phyloP scores from a whole-genome alignment of 768 basidiomycete genomes.

The Suillus clintonianus region DNA sequence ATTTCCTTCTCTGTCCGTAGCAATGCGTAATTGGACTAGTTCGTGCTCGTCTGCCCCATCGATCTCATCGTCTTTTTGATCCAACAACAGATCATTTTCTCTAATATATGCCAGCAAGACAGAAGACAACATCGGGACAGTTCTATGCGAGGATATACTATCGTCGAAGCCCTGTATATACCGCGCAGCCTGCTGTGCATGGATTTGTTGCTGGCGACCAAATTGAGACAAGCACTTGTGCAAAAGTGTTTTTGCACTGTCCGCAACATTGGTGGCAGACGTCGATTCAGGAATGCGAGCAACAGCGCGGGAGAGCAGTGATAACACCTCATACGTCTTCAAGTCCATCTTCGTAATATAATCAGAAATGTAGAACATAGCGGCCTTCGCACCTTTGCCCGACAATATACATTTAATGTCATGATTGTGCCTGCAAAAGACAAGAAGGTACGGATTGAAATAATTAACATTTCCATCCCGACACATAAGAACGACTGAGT shows the following conservation, averaged over 20 bases:
- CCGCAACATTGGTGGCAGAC: not conserved
- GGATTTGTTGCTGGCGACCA: conserved; percentile 31
- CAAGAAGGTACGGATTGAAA: conserved; percentile 34
- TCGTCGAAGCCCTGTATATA: conserved; percentile 32
- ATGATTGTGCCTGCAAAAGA: conserved; percentile 37
- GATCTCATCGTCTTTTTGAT: not conserved
- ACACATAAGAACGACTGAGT: conserved; percentile 32
- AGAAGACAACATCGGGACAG: conserved; percentile 26
- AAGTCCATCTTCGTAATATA: conserved; percentile 37
- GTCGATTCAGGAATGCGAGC: not conserved
- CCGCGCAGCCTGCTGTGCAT: conserved; percentile 35
- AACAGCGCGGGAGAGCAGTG: conserved; percentile 27
- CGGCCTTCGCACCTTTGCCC: conserved; percentile 34
- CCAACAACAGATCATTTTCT: not conserved
- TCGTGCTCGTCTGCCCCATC: not conserved
- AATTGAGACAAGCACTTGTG: conserved; percentile 35
- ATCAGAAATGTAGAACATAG: conserved; percentile 38
- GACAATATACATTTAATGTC: conserved; percentile 37
- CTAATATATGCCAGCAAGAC: conserved; percentile 12
- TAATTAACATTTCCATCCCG: conserved; percentile 31
- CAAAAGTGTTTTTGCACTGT: conserved; percentile 22
- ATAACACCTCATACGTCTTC: conserved; percentile 28
- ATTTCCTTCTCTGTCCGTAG: conserved; percentile 8
- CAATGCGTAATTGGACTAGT: not conserved
- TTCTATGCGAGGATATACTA: conserved; percentile 27